Evolutionary conservation across 106 monocot species (phyloP), one percentile per base, ranked within the genome.

Genomic region (Phalaenopsis equestris): DNA sequence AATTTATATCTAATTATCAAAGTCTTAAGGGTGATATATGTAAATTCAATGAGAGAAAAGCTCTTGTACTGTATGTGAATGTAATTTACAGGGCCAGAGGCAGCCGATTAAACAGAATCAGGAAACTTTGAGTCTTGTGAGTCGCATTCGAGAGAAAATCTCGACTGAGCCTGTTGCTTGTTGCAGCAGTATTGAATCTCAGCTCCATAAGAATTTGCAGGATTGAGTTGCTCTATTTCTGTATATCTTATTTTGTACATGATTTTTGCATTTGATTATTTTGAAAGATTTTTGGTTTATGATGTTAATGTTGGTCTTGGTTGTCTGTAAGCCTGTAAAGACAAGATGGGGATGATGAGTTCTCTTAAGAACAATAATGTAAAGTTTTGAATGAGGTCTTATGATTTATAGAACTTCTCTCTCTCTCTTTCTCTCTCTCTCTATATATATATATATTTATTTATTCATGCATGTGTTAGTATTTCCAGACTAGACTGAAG

Each of bases 51-150:
- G 23, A 38, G 1, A 70, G 70, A 14, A 6, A 18, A 74, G 52
- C 17, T 75, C 17, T 18, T 75, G 18, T 45, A 43, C 74, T 45
- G 16, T 45, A 43, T 18, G 17, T 14, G 18, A 75, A 75, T 15
- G 30, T 56, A 79, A 83, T 46, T 36, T 39, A 10, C 56, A 83
- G 83, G 73, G 73, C 58, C 78, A 70, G 2, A 73, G 83, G 73
- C 79, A 58, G 55, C 73, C 78, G 42, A 78, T 83, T 30, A 57
- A 70, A 79, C 37, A 67, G 15, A 55, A 78, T 41, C 23, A 83
- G 57, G 57, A 74, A 24, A 83, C 83, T 5, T 23, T 73, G 6
- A 73, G 42, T 57, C 79, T 83, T 37, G 56, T 83, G 42, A 78
- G 78, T 57, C 72, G 73, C 78, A 83, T 83, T 17, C 36, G 56